Evolutionary conservation across 331 rosid species (phyloP).

Genomic region (Spiraea crenata): DNA sequence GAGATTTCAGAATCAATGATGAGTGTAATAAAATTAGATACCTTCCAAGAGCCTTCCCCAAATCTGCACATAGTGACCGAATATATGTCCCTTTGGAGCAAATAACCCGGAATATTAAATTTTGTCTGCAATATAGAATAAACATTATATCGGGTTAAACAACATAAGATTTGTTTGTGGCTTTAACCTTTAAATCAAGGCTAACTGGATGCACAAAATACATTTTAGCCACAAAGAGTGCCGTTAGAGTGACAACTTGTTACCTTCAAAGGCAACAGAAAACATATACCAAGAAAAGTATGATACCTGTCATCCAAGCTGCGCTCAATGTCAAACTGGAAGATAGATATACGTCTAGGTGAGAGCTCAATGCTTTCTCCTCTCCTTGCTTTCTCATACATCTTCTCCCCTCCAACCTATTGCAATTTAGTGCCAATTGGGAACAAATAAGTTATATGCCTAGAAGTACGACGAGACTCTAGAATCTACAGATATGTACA

Average conservation of each 20-base stretch:
- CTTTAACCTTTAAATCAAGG: not conserved
- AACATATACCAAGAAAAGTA: not conserved
- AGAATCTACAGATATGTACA: not conserved
- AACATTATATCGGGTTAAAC: not conserved
- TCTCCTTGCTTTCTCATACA: constrained; percentile 97
- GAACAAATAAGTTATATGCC: not conserved
- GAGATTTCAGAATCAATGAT: constrained; percentile 2
- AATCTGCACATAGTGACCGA: constrained; percentile 87
- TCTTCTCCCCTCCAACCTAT: constrained; percentile 93
- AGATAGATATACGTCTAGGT: constrained; percentile 83
- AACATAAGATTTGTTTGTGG: not conserved
- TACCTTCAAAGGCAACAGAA: not conserved
- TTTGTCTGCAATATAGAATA: constrained; percentile 58
- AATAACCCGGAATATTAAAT: constrained; percentile 80
- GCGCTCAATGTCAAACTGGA: constrained; percentile 85
- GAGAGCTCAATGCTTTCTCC: constrained; percentile 96
- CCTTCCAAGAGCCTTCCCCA: constrained; percentile 96
- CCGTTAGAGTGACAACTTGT: not conserved
- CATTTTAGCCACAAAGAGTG: not conserved
- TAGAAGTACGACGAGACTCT: not conserved
- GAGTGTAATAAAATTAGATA: constrained; percentile 24
- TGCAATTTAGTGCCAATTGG: constrained; percentile 26
- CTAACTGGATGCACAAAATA: not conserved
- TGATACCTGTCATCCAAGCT: constrained; percentile 83
- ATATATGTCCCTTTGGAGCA: constrained; percentile 97